These are phyloP conservation scores for Podospora appendiculata DNA, from an alignment of 495 filamentous ascomycete species.

Conservation along the genomic window DNA sequence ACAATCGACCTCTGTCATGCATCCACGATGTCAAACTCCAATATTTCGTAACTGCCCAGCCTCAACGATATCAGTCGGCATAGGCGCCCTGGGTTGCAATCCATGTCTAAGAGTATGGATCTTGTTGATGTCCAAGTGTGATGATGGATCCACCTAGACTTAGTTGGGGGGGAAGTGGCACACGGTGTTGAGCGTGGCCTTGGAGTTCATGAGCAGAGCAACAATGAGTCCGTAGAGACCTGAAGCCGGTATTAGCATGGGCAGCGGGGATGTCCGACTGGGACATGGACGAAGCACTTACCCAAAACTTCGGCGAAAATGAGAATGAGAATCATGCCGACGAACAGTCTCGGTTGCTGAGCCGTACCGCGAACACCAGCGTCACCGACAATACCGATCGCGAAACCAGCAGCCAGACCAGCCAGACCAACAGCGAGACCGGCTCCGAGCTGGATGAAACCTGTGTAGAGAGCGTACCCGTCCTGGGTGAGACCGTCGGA, in stretches of 20 bases:
- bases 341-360: conserved; percentile 94
- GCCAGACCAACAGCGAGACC: conserved; percentile 93
- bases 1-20: not conserved
- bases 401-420: conserved; percentile 96
- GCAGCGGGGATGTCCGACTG: not conserved
- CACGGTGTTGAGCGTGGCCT: conserved; percentile 47
- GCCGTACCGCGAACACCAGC: conserved; percentile 97
- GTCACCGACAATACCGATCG: conserved; percentile 98
- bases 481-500: conserved; percentile 82
- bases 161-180: conserved; percentile 17
- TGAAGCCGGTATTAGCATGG: conserved; percentile 18
- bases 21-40: not conserved
- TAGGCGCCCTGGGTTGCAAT: no score
- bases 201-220: conserved; percentile 97
- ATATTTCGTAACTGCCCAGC: not conserved
- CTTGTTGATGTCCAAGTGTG: no score
- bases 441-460: conserved; percentile 95
- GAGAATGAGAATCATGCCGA: conserved; percentile 99
- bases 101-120: no score
- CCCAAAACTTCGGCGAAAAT: conserved; percentile 99
- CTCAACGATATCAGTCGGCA: not conserved
- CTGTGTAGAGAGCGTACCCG: conserved; percentile 73
- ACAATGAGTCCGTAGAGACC: conserved; percentile 98
- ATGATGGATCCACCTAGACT: no score
- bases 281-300: conserved; percentile 33